Evolutionary conservation across 169 alveolate species (phyloP).

Genomic region (Plasmodium knowlesi): DNA sequence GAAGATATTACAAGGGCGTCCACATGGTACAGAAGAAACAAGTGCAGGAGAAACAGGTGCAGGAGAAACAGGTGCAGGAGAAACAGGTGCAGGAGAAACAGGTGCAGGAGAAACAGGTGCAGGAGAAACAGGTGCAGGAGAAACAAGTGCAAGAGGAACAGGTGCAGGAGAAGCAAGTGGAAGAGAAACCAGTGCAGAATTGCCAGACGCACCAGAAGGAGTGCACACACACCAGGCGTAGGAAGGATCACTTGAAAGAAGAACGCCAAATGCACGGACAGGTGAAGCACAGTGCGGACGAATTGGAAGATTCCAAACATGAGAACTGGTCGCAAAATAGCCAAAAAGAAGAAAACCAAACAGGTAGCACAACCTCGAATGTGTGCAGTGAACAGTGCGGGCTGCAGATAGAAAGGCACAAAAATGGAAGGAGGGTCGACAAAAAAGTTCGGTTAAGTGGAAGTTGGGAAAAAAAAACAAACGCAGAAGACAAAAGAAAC

Average conservation of each 20-base stretch:
- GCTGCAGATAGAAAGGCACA: neutral
- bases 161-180: neutral
- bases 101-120: neutral
- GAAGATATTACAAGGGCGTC: constrained; percentile 13
- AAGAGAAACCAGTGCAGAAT: neutral
- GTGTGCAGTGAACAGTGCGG: neutral
- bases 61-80: neutral
- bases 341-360: neutral
- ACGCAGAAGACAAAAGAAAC: neutral
- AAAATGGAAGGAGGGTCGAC: neutral
- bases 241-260: neutral
- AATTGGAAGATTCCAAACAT: neutral
- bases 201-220: neutral
- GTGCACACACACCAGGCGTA: neutral
- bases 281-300: neutral
- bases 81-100: no score
- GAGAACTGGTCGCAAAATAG: neutral
- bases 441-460: neutral
- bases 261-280: neutral
- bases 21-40: neutral
- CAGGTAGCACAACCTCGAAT: neutral
- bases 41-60: neutral
- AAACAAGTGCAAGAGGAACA: no score
- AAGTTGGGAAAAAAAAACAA: neutral
- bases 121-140: neutral